These are phyloP conservation scores for Kregervanrija pseudodelftensis DNA, from an alignment of 805 yeast genomes.

Conservation along the genomic window DNA sequence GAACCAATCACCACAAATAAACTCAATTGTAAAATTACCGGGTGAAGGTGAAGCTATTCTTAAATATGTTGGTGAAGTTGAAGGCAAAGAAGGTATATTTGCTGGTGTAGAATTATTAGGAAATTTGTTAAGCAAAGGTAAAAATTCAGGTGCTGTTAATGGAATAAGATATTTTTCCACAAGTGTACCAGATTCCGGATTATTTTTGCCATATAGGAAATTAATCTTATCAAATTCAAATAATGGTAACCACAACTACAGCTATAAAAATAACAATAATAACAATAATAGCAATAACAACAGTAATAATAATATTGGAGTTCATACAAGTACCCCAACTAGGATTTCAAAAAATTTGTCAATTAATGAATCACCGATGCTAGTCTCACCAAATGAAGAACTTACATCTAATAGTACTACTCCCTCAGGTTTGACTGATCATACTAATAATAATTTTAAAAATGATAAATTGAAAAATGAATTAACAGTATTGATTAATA, in stretches of 20 bases:
- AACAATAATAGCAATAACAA: neutral
- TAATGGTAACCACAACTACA: conserved; percentile 4
- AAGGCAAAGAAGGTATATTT: conserved; percentile 65
- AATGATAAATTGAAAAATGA: too few species aligned
- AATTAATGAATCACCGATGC: too few species aligned
- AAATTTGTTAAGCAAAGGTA: conserved; percentile 57
- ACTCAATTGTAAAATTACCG: neutral
- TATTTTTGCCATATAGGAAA: conserved; percentile 59
- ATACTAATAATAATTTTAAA: too few species aligned
- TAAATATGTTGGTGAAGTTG: conserved; percentile 65
- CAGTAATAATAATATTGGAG: neutral
- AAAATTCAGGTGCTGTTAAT: conserved; percentile 77
- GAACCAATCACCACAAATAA: neutral
- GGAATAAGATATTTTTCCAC: conserved; percentile 69
- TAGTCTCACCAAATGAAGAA: too few species aligned
- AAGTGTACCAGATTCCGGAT: conserved; percentile 56
- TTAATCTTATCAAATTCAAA: conserved; percentile 10
- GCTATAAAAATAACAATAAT: too few species aligned
- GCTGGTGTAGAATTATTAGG: conserved; percentile 87
- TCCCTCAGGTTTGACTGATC: too few species aligned
- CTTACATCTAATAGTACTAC: too few species aligned
- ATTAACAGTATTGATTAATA: too few species aligned
- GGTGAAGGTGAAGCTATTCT: conserved; percentile 41
- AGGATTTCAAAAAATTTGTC: too few species aligned
- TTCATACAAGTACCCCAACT: too few species aligned